Evolutionary conservation across 192 early-diverging fungal species (phyloP).

Genomic region (Rhizophagus prolifer): DNA sequence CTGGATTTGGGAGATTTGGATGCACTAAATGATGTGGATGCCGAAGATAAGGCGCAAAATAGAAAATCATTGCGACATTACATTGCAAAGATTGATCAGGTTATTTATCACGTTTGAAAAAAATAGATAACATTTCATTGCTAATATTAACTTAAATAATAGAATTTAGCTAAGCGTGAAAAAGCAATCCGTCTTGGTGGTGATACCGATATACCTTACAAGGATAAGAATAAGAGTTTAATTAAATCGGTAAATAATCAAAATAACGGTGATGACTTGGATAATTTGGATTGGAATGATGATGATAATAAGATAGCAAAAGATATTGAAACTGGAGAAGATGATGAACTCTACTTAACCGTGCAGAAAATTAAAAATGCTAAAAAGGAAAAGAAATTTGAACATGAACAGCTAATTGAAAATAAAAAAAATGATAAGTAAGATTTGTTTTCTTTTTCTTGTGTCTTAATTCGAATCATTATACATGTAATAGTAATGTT

Average conservation of each 20-base stretch:
- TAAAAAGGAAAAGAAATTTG: conserved; percentile 47
- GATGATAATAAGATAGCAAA: conserved; percentile 53
- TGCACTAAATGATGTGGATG: conserved; percentile 70
- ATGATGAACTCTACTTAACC: conserved; percentile 52
- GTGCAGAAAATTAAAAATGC: conserved; percentile 47
- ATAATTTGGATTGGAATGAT: conserved; percentile 61
- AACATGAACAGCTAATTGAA: conserved; percentile 39
- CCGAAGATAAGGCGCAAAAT: conserved; percentile 76
- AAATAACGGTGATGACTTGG: conserved; percentile 51
- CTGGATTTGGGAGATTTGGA: conserved; percentile 80
- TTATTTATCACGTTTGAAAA: conserved; percentile 27
- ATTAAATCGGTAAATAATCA: conserved; percentile 36
- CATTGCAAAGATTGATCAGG: conserved; percentile 66
- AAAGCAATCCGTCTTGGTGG: conserved; percentile 53
- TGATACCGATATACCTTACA: conserved; percentile 83
- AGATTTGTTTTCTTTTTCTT: background rate
- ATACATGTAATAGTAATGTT: background rate
- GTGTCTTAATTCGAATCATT: background rate
- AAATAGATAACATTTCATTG: background rate
- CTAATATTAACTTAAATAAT: conserved; percentile 26
- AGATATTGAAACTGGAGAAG: conserved; percentile 37
- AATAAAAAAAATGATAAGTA: conserved; percentile 41
- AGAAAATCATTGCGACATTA: conserved; percentile 60
- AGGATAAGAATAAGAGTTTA: conserved; percentile 48
- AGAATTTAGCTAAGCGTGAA: conserved; percentile 41